Evolutionary conservation across 495 filamentous ascomycete species (phyloP).

Genomic region (Aspergillus bridgeri): DNA sequence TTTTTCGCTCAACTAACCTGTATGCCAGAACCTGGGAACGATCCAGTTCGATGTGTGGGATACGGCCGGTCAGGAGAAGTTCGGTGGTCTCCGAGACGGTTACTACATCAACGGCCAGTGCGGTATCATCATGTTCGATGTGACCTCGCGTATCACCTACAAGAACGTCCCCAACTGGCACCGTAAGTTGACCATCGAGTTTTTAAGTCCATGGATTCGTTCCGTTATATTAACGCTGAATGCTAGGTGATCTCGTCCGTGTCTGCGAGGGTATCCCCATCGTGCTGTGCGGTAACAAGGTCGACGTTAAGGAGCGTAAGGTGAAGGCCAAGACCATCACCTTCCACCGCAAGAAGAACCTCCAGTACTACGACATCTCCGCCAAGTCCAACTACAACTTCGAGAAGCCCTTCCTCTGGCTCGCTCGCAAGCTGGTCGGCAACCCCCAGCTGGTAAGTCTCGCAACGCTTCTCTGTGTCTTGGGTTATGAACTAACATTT

Average conservation of each 20-base stretch:
- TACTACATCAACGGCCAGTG: slow-evolving; percentile 99
- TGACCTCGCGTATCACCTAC: slow-evolving; percentile 99
- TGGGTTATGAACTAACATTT: slow-evolving; percentile 2
- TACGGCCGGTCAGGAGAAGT: slow-evolving; percentile 99
- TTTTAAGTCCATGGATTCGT: not conserved
- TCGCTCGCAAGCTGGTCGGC: slow-evolving; percentile 96
- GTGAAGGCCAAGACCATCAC: slow-evolving; percentile 99
- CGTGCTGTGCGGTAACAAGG: slow-evolving; percentile 98
- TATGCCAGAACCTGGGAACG: slow-evolving; percentile 76
- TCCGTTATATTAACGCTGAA: slow-evolving; percentile 12
- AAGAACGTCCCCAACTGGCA: slow-evolving; percentile 99
- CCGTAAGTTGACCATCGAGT: slow-evolving; percentile 59
- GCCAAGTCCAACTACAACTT: slow-evolving; percentile 99
- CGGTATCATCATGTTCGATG: slow-evolving; percentile 99
- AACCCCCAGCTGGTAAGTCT: slow-evolving; percentile 79
- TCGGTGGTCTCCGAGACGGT: slow-evolving; percentile 97
- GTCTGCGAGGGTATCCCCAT: slow-evolving; percentile 99
- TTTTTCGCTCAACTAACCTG: slow-evolving; percentile 37
- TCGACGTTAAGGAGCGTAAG: slow-evolving; percentile 99
- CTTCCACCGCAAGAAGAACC: slow-evolving; percentile 99
- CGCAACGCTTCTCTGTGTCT: not conserved
- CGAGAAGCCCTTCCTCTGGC: slow-evolving; percentile 99
- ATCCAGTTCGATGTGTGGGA: slow-evolving; percentile 99
- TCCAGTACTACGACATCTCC: slow-evolving; percentile 99
- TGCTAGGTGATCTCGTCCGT: slow-evolving; percentile 92